phyloP scores from a whole-genome alignment of 306 rosid species.

The Cyclanthera cordifolia region DNA sequence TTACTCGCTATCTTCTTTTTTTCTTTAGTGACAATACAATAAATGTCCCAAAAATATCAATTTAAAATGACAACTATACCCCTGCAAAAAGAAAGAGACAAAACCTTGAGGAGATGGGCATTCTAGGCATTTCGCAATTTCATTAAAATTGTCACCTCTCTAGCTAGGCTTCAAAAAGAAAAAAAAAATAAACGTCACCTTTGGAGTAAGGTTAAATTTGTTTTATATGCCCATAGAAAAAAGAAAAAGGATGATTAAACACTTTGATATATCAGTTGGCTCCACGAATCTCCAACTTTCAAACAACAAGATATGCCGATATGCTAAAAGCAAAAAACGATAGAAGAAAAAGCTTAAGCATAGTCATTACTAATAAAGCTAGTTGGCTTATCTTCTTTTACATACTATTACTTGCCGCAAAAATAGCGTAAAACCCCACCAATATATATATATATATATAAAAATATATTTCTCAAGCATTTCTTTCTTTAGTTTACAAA shows the following conservation, averaged over 20 bases:
- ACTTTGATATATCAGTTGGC: not conserved
- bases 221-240: not conserved
- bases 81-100: not conserved
- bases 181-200: too few relatives aligned
- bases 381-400: slow-evolving; percentile 17
- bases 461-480: slow-evolving; percentile 13
- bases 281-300: not conserved
- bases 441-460: not conserved
- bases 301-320: not conserved
- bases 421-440: slow-evolving; percentile 22
- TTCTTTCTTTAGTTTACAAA: slow-evolving; percentile 18
- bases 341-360: not conserved
- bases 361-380: slow-evolving; percentile 14
- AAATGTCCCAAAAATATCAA: too few relatives aligned
- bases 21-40: too few relatives aligned
- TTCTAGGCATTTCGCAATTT: not conserved
- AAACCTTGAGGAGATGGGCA: not conserved
- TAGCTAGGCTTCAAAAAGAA: too few relatives aligned
- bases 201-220: not conserved
- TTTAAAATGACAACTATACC: not conserved
- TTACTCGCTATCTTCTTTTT: too few relatives aligned
- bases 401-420: slow-evolving; percentile 17
- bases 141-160: not conserved
- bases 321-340: not conserved
- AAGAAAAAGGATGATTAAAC: not conserved